These are phyloP conservation scores for Uncinocarpus reesii DNA, from an alignment of 2,329 filamentous ascomycete species.

Conservation along the genomic window DNA sequence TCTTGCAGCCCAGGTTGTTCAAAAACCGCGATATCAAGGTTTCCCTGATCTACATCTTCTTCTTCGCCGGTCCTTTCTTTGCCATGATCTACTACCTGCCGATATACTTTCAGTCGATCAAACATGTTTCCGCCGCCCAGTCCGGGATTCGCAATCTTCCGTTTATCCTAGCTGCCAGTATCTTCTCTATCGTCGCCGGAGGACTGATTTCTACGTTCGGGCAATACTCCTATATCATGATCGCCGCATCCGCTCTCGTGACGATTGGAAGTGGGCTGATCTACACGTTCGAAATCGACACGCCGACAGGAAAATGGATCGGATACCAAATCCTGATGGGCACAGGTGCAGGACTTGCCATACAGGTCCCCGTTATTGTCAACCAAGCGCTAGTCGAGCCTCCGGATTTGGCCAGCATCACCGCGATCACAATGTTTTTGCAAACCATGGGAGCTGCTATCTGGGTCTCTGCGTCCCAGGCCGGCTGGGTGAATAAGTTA, in stretches of 20 bases:
- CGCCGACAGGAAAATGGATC: conserved; percentile 20
- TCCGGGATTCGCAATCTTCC: conserved; percentile 30
- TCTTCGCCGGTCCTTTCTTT: conserved; percentile 13
- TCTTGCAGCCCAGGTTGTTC: conserved; percentile 24
- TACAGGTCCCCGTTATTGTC: conserved; percentile 19
- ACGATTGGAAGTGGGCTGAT: conserved; percentile 25
- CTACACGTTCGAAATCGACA: conserved; percentile 21
- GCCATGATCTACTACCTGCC: conserved; percentile 21
- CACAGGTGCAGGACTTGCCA: conserved; percentile 20
- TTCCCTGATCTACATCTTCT: conserved; percentile 12
- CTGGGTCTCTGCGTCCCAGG: conserved; percentile 20
- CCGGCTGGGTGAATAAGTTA: conserved; percentile 18
- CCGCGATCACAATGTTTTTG: conserved; percentile 21
- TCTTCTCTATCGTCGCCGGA: conserved; percentile 19
- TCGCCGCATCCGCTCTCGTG: conserved; percentile 19
- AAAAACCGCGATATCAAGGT: conserved; percentile 10
- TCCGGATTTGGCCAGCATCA: conserved; percentile 17
- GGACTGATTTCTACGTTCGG: conserved; percentile 16
- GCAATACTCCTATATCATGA: conserved; percentile 22
- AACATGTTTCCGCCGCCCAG: conserved; percentile 30
- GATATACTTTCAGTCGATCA: conserved; percentile 37
- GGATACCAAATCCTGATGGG: conserved; percentile 23
- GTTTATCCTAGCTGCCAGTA: conserved; percentile 28
- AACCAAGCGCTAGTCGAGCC: conserved; percentile 18
- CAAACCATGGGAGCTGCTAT: conserved; percentile 20